A percentile compares a stretch with the other conserved stretches of the same genome.
Evolutionary conservation across 345 rosid genomes (phyloP).

Genomic region (Microthlaspi erraticum): DNA sequence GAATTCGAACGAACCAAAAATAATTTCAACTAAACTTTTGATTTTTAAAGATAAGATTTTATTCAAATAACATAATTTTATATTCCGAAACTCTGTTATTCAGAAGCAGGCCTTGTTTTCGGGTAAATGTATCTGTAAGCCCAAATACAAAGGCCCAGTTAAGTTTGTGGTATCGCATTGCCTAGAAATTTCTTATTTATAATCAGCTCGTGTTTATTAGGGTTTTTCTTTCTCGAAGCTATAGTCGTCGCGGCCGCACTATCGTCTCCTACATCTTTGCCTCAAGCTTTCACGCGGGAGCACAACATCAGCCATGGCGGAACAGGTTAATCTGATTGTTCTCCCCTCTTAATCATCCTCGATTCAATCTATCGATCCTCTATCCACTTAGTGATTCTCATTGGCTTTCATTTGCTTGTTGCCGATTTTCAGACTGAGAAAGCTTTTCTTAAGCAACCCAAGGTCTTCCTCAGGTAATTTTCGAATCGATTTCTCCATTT

Average conservation of each 20-base stretch:
- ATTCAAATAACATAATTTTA: no score
- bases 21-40: no score
- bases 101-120: no score
- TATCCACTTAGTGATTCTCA: conserved; percentile 1
- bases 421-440: conserved; percentile 62
- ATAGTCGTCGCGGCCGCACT: conserved; percentile 25
- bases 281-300: conserved; percentile 7
- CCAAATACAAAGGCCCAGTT: background rate
- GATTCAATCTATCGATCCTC: background rate
- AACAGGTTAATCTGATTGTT: conserved; percentile 36
- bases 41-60: no score
- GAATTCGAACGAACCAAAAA: no score
- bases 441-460: conserved; percentile 82
- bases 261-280: conserved; percentile 15
- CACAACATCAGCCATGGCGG: conserved; percentile 41
- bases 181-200: conserved; percentile 6
- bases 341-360: background rate
- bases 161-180: background rate
- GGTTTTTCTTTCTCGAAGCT: conserved; percentile 31
- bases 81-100: no score
- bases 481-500: background rate
- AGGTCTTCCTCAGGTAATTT: conserved; percentile 68
- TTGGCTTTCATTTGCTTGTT: background rate
- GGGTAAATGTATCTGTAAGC: background rate
- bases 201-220: conserved; percentile 1